Evolutionary conservation across 139 green algal genomes (phyloP), one percentile per base, ranked within the genome.

Genomic region (Haematococcus lacustris): DNA sequence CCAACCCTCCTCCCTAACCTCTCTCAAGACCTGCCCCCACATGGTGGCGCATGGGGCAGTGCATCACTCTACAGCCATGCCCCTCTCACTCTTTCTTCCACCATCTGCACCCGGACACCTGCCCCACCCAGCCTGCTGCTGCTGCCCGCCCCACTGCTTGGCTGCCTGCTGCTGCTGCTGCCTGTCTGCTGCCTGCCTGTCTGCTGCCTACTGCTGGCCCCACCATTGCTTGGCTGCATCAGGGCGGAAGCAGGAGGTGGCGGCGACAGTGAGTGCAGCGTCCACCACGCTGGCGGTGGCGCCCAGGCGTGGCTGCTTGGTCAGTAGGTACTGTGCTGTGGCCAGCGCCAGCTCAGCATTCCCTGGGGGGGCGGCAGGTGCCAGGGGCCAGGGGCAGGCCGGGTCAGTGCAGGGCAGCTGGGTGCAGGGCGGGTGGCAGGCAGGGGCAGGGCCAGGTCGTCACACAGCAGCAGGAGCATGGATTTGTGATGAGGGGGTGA

Each of bases 291-390:
- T 41, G 26, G 73, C 47, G 1, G 67, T 70, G 23, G 68, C 71
- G 63, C 73, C 80, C 68, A 80, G 57, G 28, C 76, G 33, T n/a
- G 77, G 70, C 5, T 62, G n/a, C n/a, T 43, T 38, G 35, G 38
- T 43, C 25, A 38, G 25, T 3, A 72, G 67, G 43, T 43, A 72
- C 33, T 72, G 43, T 34, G 67, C 47, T 32, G 32, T 61, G 17
- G 32, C 47, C 26, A 64, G 13, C 6, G 67, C 23, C 43, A 72
- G 67, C 30, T 63, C 13, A 1, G 67, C 67, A 21, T 33, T 26
- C 28, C 47, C 67, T 64, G 67, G 5, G 26, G 47, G 47, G n/a
- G n/a, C n/a, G n/a, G n/a, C n/a, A n/a, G n/a, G n/a, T n/a, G n/a
- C n/a, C n/a, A n/a, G n/a, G n/a, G n/a, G n/a, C n/a, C n/a, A n/a